Conservation (phyloP, 31 red algal species). For the Porphyra umbilicalis region DNA sequence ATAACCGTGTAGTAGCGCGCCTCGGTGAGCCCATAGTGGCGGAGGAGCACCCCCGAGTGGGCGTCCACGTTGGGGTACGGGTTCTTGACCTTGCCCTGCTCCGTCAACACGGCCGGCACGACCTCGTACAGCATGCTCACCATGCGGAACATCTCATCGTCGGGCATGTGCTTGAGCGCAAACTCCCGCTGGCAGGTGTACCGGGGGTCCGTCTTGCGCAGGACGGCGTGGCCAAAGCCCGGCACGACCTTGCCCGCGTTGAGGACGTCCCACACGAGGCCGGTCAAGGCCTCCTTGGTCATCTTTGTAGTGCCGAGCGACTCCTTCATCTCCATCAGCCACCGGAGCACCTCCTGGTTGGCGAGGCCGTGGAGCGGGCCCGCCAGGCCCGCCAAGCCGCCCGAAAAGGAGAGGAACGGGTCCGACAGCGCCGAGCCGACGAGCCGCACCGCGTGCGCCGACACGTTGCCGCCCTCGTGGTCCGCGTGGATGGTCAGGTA, state of each 20-base stretch:
- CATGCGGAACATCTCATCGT: conserved; percentile 88
- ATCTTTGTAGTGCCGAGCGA: conserved; percentile 38
- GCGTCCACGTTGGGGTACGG: conserved; percentile 98
- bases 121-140: conserved; percentile 85
- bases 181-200: conserved; percentile 87
- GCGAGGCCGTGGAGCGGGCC: conserved; percentile 93
- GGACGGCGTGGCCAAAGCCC: conserved; percentile 95
- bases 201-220: conserved; percentile 86
- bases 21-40: conserved; percentile 78
- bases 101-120: conserved; percentile 73
- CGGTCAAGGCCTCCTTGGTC: conserved; percentile 71
- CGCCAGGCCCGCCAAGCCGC: conserved; percentile 79
- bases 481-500: conserved; percentile 93
- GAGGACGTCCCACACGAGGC: conserved; percentile 70
- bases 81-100: conserved; percentile 91
- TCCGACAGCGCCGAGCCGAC: conserved; percentile 92
- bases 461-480: conserved; percentile 97
- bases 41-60: conserved; percentile 79
- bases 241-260: conserved; percentile 85
- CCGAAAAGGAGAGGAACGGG: conserved; percentile 72
- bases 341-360: conserved; percentile 87
- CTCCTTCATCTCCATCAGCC: conserved; percentile 53
- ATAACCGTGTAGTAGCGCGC: conserved; percentile 87
- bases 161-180: conserved; percentile 68
- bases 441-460: conserved; percentile 72